phyloP scores from a whole-genome alignment of 2,329 filamentous ascomycete genomes.

The Colletotrichum trifolii region DNA sequence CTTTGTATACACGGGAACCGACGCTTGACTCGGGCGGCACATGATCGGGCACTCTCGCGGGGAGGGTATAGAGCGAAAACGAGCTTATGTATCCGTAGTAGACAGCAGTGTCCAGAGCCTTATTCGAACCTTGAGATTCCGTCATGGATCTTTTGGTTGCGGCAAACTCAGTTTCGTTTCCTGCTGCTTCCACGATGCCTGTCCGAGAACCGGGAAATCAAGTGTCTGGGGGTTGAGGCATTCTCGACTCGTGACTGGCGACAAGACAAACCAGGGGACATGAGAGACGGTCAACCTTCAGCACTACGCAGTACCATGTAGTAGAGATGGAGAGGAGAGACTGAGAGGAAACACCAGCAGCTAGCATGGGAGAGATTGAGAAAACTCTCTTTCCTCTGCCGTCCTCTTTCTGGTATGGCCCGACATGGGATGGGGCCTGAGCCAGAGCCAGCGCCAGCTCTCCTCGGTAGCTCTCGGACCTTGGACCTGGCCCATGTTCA shows the following conservation, averaged over 20 bases:
- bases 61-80: too few species aligned
- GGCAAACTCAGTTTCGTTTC: slow-evolving; percentile 16
- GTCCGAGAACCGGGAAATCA: slow-evolving; percentile 15
- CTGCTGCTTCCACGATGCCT: slow-evolving; percentile 31
- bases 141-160: too few species aligned
- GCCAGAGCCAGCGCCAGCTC: too few species aligned
- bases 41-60: background rate
- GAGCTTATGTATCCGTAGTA: too few species aligned
- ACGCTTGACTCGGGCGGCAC: slow-evolving; percentile 25
- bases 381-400: slow-evolving; percentile 29
- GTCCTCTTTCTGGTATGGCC: slow-evolving; percentile 14
- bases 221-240: slow-evolving; percentile 9
- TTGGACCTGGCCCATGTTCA: slow-evolving; percentile 9
- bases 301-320: too few species aligned
- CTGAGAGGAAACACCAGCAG: too few species aligned
- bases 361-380: slow-evolving; percentile 11
- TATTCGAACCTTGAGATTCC: too few species aligned
- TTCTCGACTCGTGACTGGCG: slow-evolving; percentile 18
- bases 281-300: slow-evolving; percentile 9
- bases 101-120: too few species aligned
- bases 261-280: background rate
- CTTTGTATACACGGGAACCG: slow-evolving; percentile 8
- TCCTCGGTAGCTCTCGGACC: too few species aligned
- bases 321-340: too few species aligned
- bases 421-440: background rate